Evolutionary conservation across 306 rosid species (phyloP), one percentile per base, ranked within the genome.

Genomic region (Quercus rubra): DNA sequence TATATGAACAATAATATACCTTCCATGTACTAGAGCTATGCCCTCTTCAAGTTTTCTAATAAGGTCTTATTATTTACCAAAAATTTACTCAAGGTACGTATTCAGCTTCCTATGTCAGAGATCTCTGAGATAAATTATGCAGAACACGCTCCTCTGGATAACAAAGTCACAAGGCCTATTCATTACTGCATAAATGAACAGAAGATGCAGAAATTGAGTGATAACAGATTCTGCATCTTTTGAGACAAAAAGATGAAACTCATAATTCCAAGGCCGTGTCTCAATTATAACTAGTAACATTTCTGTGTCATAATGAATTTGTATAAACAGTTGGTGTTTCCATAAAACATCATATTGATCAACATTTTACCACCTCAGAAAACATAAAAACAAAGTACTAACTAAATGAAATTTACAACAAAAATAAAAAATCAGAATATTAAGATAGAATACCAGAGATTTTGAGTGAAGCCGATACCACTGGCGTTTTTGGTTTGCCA

Each of bases 381-480:
- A 49, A 20, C 30, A 58, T 58, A 21, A 3, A 20, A 75, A 54
- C 52, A 75, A 67, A 67, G 43, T 52, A 52, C 38, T 17, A 31
- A 67, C n/a, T 7, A 77, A 73, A 59, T 63, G 81, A 82, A 51
- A 52, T 81, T 77, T 70, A 33, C 6, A 35, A 5, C 6, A 35
- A 1, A 35, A 38, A 35, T 38, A 20, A 68, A 80, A 9, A 75
- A 68, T 7, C 14, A 17, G 63, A 66, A 68, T 27, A 72, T 55
- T 70, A 63, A 61, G 55, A 49, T 56, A 74, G 77, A 87, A 80
- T 85, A 94, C 97, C 97, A 68, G 70, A 79, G 90, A 73, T 86
- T 86, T 92, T 84, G 99, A 89, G 89, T 92, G 94, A 83, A 88
- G 91, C 89, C 68, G 97, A 90, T 90, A 90, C 99, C 99, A 94